Evolutionary conservation across 2,329 filamentous ascomycete genomes (phyloP).

Genomic region (Sporothrix protearum): DNA sequence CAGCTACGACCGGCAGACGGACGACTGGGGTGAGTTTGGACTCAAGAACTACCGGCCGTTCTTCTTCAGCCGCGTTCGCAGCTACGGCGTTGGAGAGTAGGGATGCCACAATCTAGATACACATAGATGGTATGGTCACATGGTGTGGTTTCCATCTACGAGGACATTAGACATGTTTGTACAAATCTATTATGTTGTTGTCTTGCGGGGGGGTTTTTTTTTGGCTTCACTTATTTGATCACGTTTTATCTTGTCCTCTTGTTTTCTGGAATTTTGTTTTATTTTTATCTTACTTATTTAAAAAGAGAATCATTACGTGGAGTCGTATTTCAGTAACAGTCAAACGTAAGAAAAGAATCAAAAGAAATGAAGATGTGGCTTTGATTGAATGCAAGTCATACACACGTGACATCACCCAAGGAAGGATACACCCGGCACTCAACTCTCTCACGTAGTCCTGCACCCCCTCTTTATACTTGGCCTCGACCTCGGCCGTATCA

Average conservation of each 20-base stretch:
- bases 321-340: too few relatives aligned
- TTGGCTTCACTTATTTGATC: neutral
- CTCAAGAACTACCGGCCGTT: slow-evolving; percentile 62
- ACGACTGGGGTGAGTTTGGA: slow-evolving; percentile 82
- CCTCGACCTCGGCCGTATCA: slow-evolving; percentile 7
- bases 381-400: too few relatives aligned
- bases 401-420: neutral
- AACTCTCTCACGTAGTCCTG: neutral
- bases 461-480: slow-evolving; percentile 11
- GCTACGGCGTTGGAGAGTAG: slow-evolving; percentile 41
- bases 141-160: neutral
- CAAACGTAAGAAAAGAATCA: too few relatives aligned
- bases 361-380: neutral
- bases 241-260: neutral
- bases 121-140: neutral
- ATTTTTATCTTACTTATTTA: neutral
- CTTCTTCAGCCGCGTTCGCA: slow-evolving; percentile 64
- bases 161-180: neutral
- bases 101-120: neutral
- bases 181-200: too few relatives aligned
- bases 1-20: slow-evolving; percentile 83
- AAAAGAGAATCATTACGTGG: too few relatives aligned
- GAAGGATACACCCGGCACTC: slow-evolving; percentile 2
- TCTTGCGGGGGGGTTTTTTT: too few relatives aligned
- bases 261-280: neutral